Base-by-base conservation (phyloP, 2,329 filamentous ascomycete genomes). In the Gnomoniopsis smithogilvyi region DNA sequence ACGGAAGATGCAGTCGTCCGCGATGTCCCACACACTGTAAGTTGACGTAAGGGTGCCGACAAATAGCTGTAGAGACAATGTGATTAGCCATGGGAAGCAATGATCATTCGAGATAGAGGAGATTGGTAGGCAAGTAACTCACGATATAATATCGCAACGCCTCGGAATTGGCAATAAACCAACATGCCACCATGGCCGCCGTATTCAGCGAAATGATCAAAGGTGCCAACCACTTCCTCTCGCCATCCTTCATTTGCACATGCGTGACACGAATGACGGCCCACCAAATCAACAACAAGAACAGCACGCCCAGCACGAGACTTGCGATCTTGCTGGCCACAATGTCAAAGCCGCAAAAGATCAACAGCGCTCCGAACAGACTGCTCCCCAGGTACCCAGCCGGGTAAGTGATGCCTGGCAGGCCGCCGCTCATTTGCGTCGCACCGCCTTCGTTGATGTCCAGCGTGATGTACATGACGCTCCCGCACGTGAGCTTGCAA, bases 1-100 rank as follows among this genome's bases (percentile, higher is more conserved):
- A 60, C 90, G 82, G 4, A 92, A 76, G 64, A 94, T 92, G 34
- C 93, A 77, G 65, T 94, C 90, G 68, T 94, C 90, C 72, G 89
- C 92, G 65, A 93, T 93, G 76, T 93, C 90, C 90, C 90, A 93
- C 6, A 90, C 89, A 64, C 87, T 90, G 72, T 93, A 93, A 1
- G 93, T 80, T 2, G 85, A 87, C 7, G 85, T 89, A 90, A 93
- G 92, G 66, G 92, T 89, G 46, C 90, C 90, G 62, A 93, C 91
- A 67, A 93, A 93, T 30, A 93, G 80, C 76, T 84, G 61, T 19
- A n/a, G n/a, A 26, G 21, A 17, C 2, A n/a, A 45, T 17, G 22
- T 41, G 14, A 22, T 56, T n/a, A 62, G 58, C 49, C 46, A 50
- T 30, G 17, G 38, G 24, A 0, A 26, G 10, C 10, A 3, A 10